These are phyloP conservation scores for Penicillium sp. DNA, from an alignment of 2,329 filamentous ascomycete genomes.

Conservation along the genomic window DNA sequence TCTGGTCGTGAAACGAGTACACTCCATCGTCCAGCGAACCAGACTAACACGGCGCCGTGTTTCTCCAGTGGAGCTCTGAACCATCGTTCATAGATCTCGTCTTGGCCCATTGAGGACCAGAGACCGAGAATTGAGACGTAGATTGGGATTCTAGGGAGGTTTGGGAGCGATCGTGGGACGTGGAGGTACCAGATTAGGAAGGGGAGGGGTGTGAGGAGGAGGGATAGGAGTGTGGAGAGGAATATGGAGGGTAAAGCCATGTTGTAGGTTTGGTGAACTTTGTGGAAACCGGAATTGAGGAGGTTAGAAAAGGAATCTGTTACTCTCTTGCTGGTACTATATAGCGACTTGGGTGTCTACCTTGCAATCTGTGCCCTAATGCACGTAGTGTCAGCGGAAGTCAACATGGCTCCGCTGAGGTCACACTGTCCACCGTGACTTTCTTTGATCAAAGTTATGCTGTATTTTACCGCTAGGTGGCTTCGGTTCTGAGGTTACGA, in stretches of 20 bases:
- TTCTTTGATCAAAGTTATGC: neutral
- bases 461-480: neutral
- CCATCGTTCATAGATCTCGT: slow-evolving; percentile 26
- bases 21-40: slow-evolving; percentile 51
- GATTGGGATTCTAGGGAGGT: slow-evolving; percentile 25
- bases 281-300: neutral
- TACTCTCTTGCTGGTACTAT: neutral
- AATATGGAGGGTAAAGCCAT: neutral
- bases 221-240: neutral
- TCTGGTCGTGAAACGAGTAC: slow-evolving; percentile 47
- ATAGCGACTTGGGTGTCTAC: neutral
- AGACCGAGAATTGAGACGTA: slow-evolving; percentile 26
- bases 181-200: slow-evolving; percentile 25
- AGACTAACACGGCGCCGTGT: slow-evolving; percentile 48
- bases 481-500: neutral
- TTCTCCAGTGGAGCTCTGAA: slow-evolving; percentile 24
- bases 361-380: neutral
- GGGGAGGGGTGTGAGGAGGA: slow-evolving; percentile 7
- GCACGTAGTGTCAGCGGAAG: slow-evolving; percentile 8
- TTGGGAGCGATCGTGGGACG: slow-evolving; percentile 19
- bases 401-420: neutral
- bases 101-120: slow-evolving; percentile 27
- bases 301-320: neutral
- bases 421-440: neutral
- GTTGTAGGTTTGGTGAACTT: neutral